Base-by-base conservation (phyloP, 2,329 filamentous ascomycete genomes). In the Metarhizium robertsii region DNA sequence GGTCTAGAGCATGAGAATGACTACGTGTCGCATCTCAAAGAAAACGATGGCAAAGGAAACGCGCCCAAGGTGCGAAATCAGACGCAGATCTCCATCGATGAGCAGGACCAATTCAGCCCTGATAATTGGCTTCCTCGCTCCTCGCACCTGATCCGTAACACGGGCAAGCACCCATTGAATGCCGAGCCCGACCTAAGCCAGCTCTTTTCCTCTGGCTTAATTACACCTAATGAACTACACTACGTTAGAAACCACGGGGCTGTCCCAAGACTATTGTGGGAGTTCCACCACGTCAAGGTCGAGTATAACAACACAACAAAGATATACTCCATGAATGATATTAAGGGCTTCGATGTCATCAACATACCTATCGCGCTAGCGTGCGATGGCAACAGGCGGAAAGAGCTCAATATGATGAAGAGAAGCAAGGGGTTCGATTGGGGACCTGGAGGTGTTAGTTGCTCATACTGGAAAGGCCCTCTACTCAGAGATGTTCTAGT, bases 81-180 rank as follows among this genome's bases (percentile, higher is more conserved):
- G 29, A 57, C 55, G 2, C 58, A 62, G 48, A 45, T 64, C 2
- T 58, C 58, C 18, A 60, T 63, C 48, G 62, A 64, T 53, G 49
- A 51, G 49, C 43, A 48, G n/a, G 78, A 81, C 57, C 75, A 79
- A 46, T 76, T 76, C 58, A 73, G 72, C 2, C 77, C 77, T 0
- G 77, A 81, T 61, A 80, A 79, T 56, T 80, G 77, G 78, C 67
- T 81, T 2, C 77, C 77, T 3, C 71, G 77, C 8, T 72, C 69
- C 1, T 65, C 67, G 0, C 61, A 75, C 30, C 67, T 81, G 4
- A 75, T 79, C 40, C 73, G 79, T 0, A 60, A 78, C 18, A 80
- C 77, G 0, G 77, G 78, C 4, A 78, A 78, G 48, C 77, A 80
- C 61, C 77, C 78, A 0, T 58, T 81, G 55, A 81, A 81, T 55